Evolutionary conservation across 306 rosid genomes (phyloP), one percentile per base, ranked within the genome.

Genomic region (Casuarina equisetifolia): DNA sequence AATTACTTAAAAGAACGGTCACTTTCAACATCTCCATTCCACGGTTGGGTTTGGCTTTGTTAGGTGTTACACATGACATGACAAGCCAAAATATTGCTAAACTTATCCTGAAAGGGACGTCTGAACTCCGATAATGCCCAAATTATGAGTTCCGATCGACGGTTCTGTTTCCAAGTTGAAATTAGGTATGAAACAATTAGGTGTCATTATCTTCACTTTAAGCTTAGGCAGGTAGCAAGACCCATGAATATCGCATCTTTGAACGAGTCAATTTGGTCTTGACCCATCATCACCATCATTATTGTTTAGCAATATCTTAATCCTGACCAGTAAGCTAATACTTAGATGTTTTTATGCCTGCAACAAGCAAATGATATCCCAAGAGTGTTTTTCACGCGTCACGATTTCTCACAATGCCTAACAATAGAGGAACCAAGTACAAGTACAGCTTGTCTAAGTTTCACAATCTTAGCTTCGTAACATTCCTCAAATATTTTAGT

Each of bases 131-230:
- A 39, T 8, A 15, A 40, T 17, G 25, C 15, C 13, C 35, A 66
- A 13, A 66, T 42, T 66, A 25, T 16, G n/a, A 17, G 71, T 6
- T 42, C 71, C 17, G 32, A 64, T 44, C 48, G 1, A 44, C 40
- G 46, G 50, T 40, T 67, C 71, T 17, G 71, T 67, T 46, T 39
- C n/a, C 40, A 42, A 67, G 71, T 40, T n/a, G 51, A n/a, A n/a
- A 66, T 66, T 66, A 66, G 71, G 71, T 66, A 66, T 66, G 16
- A 66, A 67, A 40, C 51, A 67, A 66, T 42, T 67, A 25, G 19
- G 50, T 50, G 17, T 67, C 51, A 67, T 67, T 67, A 67, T 67
- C 71, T 4, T 42, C 50, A 42, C 71, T 67, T 67, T 67, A 67
- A 42, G 35, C 50, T 40, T 8, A 66, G 50, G 71, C 42, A 42